Evolutionary conservation across 2,329 filamentous ascomycete genomes (phyloP).

Genomic region (Xylaria sp.): DNA sequence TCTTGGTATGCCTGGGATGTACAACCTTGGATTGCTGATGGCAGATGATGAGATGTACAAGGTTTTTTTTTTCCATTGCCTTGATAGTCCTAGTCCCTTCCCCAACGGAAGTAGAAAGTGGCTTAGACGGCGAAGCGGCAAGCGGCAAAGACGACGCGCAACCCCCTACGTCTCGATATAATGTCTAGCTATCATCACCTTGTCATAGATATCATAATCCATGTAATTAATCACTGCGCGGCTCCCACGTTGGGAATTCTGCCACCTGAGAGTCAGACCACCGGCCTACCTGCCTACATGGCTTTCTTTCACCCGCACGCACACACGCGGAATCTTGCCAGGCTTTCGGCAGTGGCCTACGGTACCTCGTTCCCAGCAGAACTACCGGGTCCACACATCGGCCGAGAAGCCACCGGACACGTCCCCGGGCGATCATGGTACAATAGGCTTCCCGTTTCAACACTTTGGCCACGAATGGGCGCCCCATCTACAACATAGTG

Average conservation of each 20-base stretch:
- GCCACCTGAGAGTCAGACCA: too few species aligned
- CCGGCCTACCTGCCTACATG: neutral
- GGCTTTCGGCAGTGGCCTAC: neutral
- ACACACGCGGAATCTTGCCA: constrained; percentile 1
- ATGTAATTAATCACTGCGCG: neutral
- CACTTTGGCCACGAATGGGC: constrained; percentile 9
- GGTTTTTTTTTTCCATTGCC: too few species aligned
- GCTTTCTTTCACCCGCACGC: neutral
- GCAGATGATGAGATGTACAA: too few species aligned
- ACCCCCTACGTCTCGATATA: too few species aligned
- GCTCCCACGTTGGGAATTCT: too few species aligned
- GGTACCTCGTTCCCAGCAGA: constrained; percentile 1
- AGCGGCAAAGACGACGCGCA: too few species aligned
- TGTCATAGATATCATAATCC: neutral
- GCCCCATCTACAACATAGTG: constrained; percentile 3
- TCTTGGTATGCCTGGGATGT: too few species aligned
- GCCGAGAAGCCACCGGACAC: constrained; percentile 28
- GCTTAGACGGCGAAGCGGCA: too few species aligned
- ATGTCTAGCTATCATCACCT: too few species aligned
- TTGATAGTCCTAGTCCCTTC: too few species aligned
- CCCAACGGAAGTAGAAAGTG: too few species aligned
- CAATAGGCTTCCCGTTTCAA: constrained; percentile 3
- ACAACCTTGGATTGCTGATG: too few species aligned
- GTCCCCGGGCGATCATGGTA: constrained; percentile 18
- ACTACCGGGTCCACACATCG: constrained; percentile 27